These are phyloP conservation scores for Citrullus mucosospermus DNA, from an alignment of 306 rosid genomes.

Conservation along the genomic window DNA sequence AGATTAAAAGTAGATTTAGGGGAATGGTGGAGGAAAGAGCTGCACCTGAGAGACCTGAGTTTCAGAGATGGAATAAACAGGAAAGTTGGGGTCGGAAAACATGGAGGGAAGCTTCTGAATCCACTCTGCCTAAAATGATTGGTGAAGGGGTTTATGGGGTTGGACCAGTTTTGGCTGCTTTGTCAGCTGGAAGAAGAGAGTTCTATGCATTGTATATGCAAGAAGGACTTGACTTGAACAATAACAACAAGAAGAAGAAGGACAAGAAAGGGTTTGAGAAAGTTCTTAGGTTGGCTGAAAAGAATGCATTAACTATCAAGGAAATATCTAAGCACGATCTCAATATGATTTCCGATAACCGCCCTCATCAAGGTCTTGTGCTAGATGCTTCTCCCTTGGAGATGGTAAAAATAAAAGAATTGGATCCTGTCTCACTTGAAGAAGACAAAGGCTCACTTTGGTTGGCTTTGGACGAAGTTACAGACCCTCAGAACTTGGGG, in stretches of 20 bases:
- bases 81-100: constrained; percentile 80
- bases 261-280: constrained; percentile 91
- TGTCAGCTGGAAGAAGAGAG: constrained; percentile 85
- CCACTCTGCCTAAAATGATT: constrained; percentile 61
- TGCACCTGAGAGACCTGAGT: constrained; percentile 47
- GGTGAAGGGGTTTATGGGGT: constrained; percentile 91
- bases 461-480: constrained; percentile 93
- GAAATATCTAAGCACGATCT: constrained; percentile 81
- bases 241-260: constrained; percentile 82
- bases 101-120: constrained; percentile 80
- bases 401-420: constrained; percentile 67
- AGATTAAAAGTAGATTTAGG: constrained; percentile 38
- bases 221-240: constrained; percentile 80
- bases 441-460: constrained; percentile 67
- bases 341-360: constrained; percentile 86
- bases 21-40: constrained; percentile 34
- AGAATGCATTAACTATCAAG: constrained; percentile 42
- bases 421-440: constrained; percentile 53
- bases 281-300: constrained; percentile 63
- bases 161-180: constrained; percentile 92
- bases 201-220: constrained; percentile 72
- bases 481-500: constrained; percentile 92
- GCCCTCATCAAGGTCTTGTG: constrained; percentile 90
- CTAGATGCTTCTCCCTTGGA: constrained; percentile 83
- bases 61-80: constrained; percentile 58